These are phyloP conservation scores for Trebouxia sp. DNA, from an alignment of 139 green algal genomes.

Conservation along the genomic window DNA sequence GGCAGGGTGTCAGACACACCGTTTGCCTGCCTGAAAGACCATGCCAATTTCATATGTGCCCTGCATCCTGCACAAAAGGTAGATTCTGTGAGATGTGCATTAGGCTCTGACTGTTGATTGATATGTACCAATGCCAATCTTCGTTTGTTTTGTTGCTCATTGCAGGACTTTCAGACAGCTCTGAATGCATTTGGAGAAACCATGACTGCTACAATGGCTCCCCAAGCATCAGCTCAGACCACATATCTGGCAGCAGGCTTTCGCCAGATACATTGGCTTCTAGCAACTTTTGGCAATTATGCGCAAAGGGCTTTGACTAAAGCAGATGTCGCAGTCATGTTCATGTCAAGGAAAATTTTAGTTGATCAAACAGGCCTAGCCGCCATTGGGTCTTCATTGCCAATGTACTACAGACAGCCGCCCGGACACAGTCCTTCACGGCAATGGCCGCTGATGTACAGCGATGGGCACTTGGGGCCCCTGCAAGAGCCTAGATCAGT, in stretches of 20 bases:
- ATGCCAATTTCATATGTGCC: too few species aligned
- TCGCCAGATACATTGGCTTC: conserved; percentile 27
- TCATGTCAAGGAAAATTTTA: conserved; percentile 40
- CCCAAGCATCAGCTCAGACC: not conserved
- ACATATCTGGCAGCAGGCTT: not conserved
- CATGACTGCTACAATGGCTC: not conserved
- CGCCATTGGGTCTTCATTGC: not conserved
- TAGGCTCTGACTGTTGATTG: too few species aligned
- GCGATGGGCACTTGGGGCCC: conserved; percentile 20
- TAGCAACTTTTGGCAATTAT: conserved; percentile 34
- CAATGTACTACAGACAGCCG: not conserved
- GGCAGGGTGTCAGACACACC: too few species aligned
- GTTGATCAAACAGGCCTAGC: conserved; percentile 24
- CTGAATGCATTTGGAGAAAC: conserved; percentile 20
- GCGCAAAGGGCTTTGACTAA: conserved; percentile 28
- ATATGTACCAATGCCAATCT: too few species aligned
- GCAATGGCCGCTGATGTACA: not conserved
- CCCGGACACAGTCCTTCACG: not conserved
- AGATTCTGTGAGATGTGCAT: too few species aligned
- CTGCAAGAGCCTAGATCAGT: not conserved
- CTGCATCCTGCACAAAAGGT: too few species aligned
- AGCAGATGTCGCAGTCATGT: conserved; percentile 40
- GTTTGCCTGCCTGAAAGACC: too few species aligned
- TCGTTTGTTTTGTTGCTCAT: too few species aligned
- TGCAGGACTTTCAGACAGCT: conserved; percentile 12